Evolutionary conservation across 2,329 filamentous ascomycete genomes (phyloP).

Genomic region (Metarhizium anisopliae): DNA sequence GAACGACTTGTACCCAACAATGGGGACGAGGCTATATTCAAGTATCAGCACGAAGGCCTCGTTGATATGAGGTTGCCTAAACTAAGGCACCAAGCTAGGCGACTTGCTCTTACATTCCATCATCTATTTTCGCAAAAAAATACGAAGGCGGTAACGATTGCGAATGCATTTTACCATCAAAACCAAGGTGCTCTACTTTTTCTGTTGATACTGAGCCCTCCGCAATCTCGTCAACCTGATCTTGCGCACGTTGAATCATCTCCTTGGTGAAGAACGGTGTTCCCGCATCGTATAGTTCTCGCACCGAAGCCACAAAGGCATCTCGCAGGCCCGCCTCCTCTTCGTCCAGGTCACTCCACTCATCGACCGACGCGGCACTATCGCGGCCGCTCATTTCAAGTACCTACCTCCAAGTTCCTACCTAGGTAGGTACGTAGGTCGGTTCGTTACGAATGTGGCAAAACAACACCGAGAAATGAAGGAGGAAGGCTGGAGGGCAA

Average conservation of each 20-base stretch:
- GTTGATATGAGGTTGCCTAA: not conserved
- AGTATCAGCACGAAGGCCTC: not conserved
- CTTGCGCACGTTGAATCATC: constrained; percentile 2
- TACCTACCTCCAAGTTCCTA: no score
- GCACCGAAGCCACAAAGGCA: not conserved
- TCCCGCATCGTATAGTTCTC: constrained; percentile 3
- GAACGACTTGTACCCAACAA: not conserved
- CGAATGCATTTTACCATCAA: constrained; percentile 1
- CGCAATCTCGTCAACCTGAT: not conserved
- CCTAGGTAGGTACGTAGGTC: no score
- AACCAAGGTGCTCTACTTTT: not conserved
- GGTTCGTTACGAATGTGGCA: no score
- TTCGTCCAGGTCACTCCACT: not conserved
- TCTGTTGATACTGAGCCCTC: not conserved
- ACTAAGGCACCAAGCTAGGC: not conserved
- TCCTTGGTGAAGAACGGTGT: constrained; percentile 2
- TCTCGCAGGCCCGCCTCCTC: not conserved
- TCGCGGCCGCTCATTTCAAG: not conserved
- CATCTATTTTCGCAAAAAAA: not conserved
- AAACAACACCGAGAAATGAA: no score
- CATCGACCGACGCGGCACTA: not conserved
- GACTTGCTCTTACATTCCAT: not conserved
- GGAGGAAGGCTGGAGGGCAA: no score
- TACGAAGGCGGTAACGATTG: not conserved
- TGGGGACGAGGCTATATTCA: not conserved